Conservation (phyloP, 1,139 yeast genomes). For the Pneumocystis carinii region DNA sequence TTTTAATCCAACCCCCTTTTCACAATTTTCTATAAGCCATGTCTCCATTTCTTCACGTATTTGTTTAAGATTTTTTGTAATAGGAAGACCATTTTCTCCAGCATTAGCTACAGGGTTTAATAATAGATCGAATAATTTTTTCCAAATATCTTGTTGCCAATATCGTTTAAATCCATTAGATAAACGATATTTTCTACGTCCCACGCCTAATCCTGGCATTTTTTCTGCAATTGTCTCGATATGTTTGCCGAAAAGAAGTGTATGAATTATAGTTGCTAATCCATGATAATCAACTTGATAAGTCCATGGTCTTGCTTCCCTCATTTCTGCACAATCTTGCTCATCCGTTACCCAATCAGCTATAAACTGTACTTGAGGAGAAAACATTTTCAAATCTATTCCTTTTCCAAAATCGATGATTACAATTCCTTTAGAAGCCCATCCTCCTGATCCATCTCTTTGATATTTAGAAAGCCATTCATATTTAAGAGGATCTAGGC, state of each 20-base stretch:
- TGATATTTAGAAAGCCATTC: conserved; percentile 21
- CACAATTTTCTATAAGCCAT: conserved; percentile 27
- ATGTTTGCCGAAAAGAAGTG: conserved; percentile 45
- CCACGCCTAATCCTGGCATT: conserved; percentile 12
- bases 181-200: conserved; percentile 26
- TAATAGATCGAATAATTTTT: conserved; percentile 44
- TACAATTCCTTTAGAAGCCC: conserved; percentile 44
- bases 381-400: conserved; percentile 50
- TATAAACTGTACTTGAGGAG: conserved; percentile 36
- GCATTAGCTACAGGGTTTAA: conserved; percentile 39
- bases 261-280: conserved; percentile 58
- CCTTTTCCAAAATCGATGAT: conserved; percentile 78
- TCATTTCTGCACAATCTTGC: conserved; percentile 69
- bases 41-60: conserved; percentile 33
- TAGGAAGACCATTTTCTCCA: conserved; percentile 24
- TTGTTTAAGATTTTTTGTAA: conserved; percentile 27
- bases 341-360: conserved; percentile 51
- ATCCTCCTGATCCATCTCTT: conserved; percentile 30
- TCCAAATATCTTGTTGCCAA: conserved; percentile 69
- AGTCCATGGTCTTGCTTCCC: conserved; percentile 49
- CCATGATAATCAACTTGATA: conserved; percentile 81
- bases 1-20: conserved; percentile 11
- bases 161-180: conserved; percentile 46
- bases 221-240: conserved; percentile 32
- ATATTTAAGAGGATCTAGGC: conserved; percentile 28